phyloP scores from a whole-genome alignment of 768 basidiomycete genomes.

The Naganishia antarctica region DNA sequence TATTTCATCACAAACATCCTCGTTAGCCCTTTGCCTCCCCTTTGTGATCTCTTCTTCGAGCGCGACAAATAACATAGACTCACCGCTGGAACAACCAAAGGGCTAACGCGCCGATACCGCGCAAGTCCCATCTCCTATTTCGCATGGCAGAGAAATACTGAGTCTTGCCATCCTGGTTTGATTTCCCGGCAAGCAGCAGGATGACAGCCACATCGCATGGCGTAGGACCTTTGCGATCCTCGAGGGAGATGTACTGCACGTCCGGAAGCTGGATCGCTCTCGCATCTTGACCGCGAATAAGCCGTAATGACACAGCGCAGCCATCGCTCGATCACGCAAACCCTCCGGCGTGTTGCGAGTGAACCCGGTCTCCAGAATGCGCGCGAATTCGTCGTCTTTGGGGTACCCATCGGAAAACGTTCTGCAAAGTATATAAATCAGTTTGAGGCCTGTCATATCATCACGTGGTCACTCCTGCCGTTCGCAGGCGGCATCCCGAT shows the following conservation, averaged over 20 bases:
- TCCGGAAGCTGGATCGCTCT: constrained; percentile 6
- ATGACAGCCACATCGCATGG: constrained; percentile 1
- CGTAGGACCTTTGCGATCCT: not conserved
- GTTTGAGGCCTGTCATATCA: too few relatives aligned
- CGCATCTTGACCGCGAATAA: not conserved
- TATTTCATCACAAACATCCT: not conserved
- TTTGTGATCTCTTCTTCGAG: not conserved
- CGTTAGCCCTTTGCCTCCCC: not conserved
- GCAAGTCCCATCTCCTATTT: not conserved
- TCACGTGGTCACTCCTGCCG: too few relatives aligned
- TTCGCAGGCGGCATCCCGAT: too few relatives aligned
- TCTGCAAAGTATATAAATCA: not conserved
- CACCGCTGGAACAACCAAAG: constrained; percentile 1
- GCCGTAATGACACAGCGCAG: constrained; percentile 1
- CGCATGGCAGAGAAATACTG: not conserved
- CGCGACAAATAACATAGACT: not conserved
- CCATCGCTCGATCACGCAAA: constrained; percentile 1
- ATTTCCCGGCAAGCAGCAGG: not conserved
- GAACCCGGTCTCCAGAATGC: constrained; percentile 10
- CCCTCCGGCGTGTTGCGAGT: not conserved
- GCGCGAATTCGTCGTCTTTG: not conserved
- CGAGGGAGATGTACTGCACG: not conserved
- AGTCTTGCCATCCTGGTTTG: constrained; percentile 3
- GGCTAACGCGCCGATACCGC: not conserved
- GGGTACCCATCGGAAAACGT: not conserved